phyloP scores from a whole-genome alignment of 2,329 filamentous ascomycete species.

The Ploettnerulaceae sp. region DNA sequence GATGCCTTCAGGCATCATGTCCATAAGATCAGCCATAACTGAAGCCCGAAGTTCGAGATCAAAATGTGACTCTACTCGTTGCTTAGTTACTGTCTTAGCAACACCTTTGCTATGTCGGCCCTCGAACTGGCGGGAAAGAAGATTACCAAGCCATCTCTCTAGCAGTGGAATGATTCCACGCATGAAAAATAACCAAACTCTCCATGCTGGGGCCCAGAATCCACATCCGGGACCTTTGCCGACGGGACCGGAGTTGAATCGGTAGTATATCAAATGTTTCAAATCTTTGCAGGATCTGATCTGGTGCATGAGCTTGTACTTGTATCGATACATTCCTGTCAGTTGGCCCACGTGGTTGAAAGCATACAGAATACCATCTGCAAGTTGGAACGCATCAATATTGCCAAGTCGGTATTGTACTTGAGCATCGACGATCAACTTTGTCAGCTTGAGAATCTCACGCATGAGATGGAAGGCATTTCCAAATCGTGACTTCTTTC shows the following conservation, averaged over 20 bases:
- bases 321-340: constrained; percentile 99
- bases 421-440: constrained; percentile 96
- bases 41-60: constrained; percentile 95
- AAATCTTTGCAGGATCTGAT: constrained; percentile 98
- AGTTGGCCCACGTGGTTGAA: constrained; percentile 99
- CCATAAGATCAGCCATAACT: constrained; percentile 98
- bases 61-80: constrained; percentile 97
- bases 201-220: constrained; percentile 98
- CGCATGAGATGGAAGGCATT: constrained; percentile 99
- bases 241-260: constrained; percentile 94
- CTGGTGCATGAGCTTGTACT: constrained; percentile 99
- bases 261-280: constrained; percentile 98
- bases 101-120: constrained; percentile 98
- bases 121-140: constrained; percentile 95
- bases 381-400: constrained; percentile 97
- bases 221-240: constrained; percentile 97
- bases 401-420: constrained; percentile 97
- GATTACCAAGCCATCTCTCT: constrained; percentile 94
- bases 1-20: constrained; percentile 99
- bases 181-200: constrained; percentile 99
- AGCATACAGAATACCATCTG: constrained; percentile 97
- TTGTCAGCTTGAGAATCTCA: constrained; percentile 91
- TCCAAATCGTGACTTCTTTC: constrained; percentile 98
- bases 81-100: constrained; percentile 97
- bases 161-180: constrained; percentile 94